Conservation (phyloP, 2,329 filamentous ascomycete genomes). For the Coniochaeta hoffmannii region DNA sequence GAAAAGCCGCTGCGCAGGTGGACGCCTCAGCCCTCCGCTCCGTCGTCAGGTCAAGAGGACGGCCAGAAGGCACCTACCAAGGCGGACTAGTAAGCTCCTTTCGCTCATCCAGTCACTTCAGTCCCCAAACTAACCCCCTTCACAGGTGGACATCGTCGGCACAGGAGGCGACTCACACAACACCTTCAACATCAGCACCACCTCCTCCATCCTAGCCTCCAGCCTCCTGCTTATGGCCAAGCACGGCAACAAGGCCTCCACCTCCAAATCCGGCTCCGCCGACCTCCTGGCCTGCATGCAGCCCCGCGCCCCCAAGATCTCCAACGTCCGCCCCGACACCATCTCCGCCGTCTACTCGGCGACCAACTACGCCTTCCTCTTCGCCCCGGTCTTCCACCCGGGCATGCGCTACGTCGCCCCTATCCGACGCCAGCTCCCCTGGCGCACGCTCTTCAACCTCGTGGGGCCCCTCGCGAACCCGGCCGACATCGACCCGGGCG, state of each 20-base stretch:
- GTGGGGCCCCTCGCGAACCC: conserved; percentile 90
- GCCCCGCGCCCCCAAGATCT: conserved; percentile 66
- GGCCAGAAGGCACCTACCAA: conserved; percentile 64
- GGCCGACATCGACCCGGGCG: conserved; percentile 51
- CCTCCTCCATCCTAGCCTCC: conserved; percentile 83
- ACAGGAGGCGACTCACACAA: conserved; percentile 95
- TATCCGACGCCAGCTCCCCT: conserved; percentile 80
- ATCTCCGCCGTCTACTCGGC: conserved; percentile 65
- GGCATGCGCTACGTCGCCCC: conserved; percentile 86
- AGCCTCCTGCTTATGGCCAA: conserved; percentile 81
- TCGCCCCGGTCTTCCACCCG: conserved; percentile 92
- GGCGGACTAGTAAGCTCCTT: conserved; percentile 68
- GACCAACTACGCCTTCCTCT: conserved; percentile 92
- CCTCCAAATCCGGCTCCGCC: conserved; percentile 90
- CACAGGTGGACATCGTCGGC: conserved; percentile 82
- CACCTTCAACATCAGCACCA: conserved; percentile 97
- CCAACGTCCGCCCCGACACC: conserved; percentile 64
- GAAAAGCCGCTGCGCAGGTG: conserved; percentile 66
- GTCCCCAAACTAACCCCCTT: conserved; percentile 3
- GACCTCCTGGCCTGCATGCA: conserved; percentile 75
- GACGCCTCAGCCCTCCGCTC: conserved; percentile 55
- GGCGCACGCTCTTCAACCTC: conserved; percentile 96
- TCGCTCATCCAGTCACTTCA: not conserved
- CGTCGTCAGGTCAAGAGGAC: conserved; percentile 52
- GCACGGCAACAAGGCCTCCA: conserved; percentile 93